Base-by-base conservation (phyloP, 176 grass and related monocot genomes). In the Hsuehochloa calcarea region DNA sequence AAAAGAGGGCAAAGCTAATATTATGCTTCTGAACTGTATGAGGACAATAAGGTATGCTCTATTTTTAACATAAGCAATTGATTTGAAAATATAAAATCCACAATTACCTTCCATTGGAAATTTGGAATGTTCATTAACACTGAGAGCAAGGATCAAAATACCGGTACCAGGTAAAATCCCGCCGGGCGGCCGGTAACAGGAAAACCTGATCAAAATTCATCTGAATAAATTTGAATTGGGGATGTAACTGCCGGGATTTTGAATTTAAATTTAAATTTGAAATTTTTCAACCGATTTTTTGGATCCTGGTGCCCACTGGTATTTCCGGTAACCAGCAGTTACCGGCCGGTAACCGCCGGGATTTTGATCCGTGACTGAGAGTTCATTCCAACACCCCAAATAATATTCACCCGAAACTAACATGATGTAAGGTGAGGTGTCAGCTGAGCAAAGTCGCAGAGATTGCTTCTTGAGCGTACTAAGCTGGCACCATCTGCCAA, bases 401-500 rank as follows among this genome's bases (percentile, higher is more conserved):
- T 25, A 8, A 38, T 80, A 47, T 79, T 72, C 55, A 39, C 16
- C 72, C n/a, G 31, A 70, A 86, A 80, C 60, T 0, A 40, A 31
- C 46, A 72, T 26, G 55, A 61, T 82, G 15, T 17, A 50, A 59
- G 40, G 25, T 67, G 79, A 88, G 8, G 40, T 49, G 10, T 16
- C 37, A 61, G 70, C 51, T 64, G 2, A 34, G 31, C 31, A 34
- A 2, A 77, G 37, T 34, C 31, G 14, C 43, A 69, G 19, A 74
- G 22, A 77, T 82, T 10, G 19, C 22, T 29, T 80, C 54, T 56
- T 78, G 74, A 2, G 34, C 50, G 45, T 58, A 15, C 16, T 35
- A 39, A 26, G 50, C 20, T 60, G 14, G 49, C 23, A 78, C 39
- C 78, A 82, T 66, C 65, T 77, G 63, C 16, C 51, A 83, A 56